Evolutionary conservation across 2,329 filamentous ascomycete species (phyloP), one percentile per base, ranked within the genome.

Genomic region (Trichoderma semiorbis): DNA sequence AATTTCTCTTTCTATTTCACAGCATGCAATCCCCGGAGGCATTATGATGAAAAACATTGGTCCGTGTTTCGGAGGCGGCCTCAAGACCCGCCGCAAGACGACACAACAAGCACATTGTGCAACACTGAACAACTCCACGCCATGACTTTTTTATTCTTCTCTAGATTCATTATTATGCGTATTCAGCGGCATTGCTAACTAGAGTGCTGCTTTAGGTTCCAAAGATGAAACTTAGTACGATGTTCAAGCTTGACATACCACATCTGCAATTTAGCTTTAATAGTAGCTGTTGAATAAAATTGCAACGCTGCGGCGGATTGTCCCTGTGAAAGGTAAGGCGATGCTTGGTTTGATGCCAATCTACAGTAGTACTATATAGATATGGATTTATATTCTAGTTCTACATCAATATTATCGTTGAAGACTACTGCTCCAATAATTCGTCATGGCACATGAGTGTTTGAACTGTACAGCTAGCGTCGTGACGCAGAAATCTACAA

Each of bases 41-140:
- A 53, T 53, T 72, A 76, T 83, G 92, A 95, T 94, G 93, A 95
- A 87, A 92, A 88, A 87, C 87, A 91, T 95, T 95, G 92, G 93
- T 95, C 93, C 93, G 92, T 95, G 93, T 96, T 95, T 90, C 93
- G 89, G 92, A 95, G 82, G 91, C 90, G 91, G 92, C 89, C 88
- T 94, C 93, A 95, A 95, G 92, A 95, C 92, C 93, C 92, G 91
- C 90, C 84, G 85, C 81, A 88, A 92, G 93, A 93, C 88, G 93
- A 93, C 86, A 84, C 83, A 86, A 86, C 88, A 88, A 91, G 90
- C 86, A 91, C 80, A 79, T 74, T 86, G 88, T 91, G 92, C 91
- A 93, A 82, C 87, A 93, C 92, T 95, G 92, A 94, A 70, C 58
- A 94, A 70, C 58, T 50, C 18, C 4, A 28, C 28, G 5, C 36